These are phyloP conservation scores for Triticum aestivum DNA, from an alignment of 176 grass and related monocot species.

Conservation along the genomic window DNA sequence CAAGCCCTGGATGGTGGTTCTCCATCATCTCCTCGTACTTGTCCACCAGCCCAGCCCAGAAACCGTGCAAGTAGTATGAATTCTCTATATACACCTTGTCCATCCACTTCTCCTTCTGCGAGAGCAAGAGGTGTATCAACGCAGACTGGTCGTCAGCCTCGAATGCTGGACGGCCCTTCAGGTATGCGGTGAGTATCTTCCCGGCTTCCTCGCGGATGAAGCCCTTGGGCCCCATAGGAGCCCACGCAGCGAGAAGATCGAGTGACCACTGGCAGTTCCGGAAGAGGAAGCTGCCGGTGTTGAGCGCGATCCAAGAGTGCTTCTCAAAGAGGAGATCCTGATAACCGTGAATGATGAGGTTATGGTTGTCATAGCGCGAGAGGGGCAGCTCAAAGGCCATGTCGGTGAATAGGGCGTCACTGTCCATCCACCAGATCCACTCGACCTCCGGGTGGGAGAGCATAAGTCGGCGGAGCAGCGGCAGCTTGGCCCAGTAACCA, in stretches of 20 bases:
- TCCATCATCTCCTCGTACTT: slow-evolving; percentile 97
- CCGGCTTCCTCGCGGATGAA: slow-evolving; percentile 65
- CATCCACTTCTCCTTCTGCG: slow-evolving; percentile 80
- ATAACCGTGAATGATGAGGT: slow-evolving; percentile 93
- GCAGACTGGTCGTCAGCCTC: slow-evolving; percentile 96
- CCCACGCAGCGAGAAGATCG: slow-evolving; percentile 76
- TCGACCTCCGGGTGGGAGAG: slow-evolving; percentile 86
- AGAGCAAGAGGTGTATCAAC: slow-evolving; percentile 84
- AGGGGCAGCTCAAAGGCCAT: slow-evolving; percentile 93
- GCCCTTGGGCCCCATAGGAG: slow-evolving; percentile 89
- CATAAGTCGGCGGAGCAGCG: slow-evolving; percentile 79
- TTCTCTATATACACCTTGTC: slow-evolving; percentile 88
- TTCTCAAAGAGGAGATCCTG: slow-evolving; percentile 79
- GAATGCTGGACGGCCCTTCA: slow-evolving; percentile 80
- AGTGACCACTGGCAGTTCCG: slow-evolving; percentile 93
- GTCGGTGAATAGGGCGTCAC: slow-evolving; percentile 91
- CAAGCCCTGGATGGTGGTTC: slow-evolving; percentile 78
- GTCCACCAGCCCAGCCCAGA: slow-evolving; percentile 85
- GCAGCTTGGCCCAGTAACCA: slow-evolving; percentile 90
- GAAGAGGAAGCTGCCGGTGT: slow-evolving; percentile 90
- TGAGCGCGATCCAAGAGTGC: slow-evolving; percentile 88
- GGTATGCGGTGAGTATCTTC: slow-evolving; percentile 67
- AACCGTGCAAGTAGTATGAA: slow-evolving; percentile 92
- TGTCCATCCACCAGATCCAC: slow-evolving; percentile 99
- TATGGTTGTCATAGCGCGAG: slow-evolving; percentile 52